These are phyloP conservation scores for Botrytis aclada DNA, from an alignment of 2,329 filamentous ascomycete genomes.

Conservation along the genomic window DNA sequence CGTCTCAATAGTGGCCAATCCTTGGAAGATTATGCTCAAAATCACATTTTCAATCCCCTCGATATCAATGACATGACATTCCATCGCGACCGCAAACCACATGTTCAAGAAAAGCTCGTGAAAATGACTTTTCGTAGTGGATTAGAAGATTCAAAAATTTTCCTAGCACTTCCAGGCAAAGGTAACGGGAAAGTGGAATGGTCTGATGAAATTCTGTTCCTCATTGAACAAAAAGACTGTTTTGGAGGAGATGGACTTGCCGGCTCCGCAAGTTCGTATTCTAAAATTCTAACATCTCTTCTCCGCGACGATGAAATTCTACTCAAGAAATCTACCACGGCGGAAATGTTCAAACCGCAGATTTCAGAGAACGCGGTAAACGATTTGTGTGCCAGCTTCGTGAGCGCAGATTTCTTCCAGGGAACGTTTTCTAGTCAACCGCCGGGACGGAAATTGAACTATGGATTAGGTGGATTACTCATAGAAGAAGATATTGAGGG, in stretches of 20 bases:
- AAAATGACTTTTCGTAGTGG: conserved; percentile 1
- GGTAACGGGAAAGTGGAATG: neutral
- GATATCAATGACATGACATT: conserved; percentile 22
- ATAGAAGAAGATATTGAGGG: conserved; percentile 33
- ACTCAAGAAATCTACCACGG: neutral
- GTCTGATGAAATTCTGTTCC: neutral
- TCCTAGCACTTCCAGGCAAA: neutral
- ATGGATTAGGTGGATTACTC: conserved; percentile 3
- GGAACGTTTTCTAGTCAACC: conserved; percentile 27
- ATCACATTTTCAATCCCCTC: conserved; percentile 21
- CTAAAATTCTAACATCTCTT: neutral
- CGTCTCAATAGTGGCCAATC: conserved; percentile 31
- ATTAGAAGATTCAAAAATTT: neutral
- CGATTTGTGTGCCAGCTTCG: conserved; percentile 7
- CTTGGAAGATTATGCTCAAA: conserved; percentile 19
- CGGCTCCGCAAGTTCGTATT: neutral
- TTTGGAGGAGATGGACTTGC: conserved; percentile 17
- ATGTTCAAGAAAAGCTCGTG: neutral
- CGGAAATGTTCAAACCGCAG: conserved; percentile 18
- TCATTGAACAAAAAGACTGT: neutral
- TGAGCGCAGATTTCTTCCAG: conserved; percentile 25
- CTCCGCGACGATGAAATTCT: conserved; percentile 3
- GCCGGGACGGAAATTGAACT: neutral
- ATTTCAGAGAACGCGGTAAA: conserved; percentile 28
- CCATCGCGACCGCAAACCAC: neutral